Conservation (phyloP, 2,329 filamentous ascomycete genomes). For the Corinectria fuckeliana region DNA sequence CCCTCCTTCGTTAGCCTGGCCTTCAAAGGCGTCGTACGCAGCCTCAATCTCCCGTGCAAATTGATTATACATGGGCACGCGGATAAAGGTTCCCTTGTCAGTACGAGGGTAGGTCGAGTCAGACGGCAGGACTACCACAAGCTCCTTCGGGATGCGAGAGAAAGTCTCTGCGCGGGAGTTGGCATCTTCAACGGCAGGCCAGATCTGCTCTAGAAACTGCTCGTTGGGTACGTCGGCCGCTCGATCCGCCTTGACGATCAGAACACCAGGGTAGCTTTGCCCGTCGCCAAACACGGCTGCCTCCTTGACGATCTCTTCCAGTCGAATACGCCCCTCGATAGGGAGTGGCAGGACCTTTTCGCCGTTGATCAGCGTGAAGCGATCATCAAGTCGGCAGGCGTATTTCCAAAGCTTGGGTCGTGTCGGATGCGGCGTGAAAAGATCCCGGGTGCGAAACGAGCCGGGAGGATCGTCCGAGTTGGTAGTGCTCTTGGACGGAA, state of each 20-base stretch:
- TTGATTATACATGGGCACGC: constrained; percentile 53
- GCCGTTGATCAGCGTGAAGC: constrained; percentile 53
- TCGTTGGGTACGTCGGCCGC: constrained; percentile 49
- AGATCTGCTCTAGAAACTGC: constrained; percentile 55
- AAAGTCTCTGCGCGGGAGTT: constrained; percentile 60
- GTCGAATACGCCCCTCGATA: constrained; percentile 60
- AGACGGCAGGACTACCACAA: constrained; percentile 55
- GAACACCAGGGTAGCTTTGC: constrained; percentile 57
- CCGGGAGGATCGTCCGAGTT: constrained; percentile 51
- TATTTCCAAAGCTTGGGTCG: constrained; percentile 54
- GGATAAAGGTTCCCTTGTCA: constrained; percentile 62
- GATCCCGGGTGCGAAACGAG: constrained; percentile 53
- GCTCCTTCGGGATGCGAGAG: constrained; percentile 57
- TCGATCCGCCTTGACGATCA: constrained; percentile 58
- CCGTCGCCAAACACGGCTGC: constrained; percentile 64
- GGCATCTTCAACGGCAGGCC: constrained; percentile 56
- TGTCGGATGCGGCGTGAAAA: constrained; percentile 50
- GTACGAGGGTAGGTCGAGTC: constrained; percentile 55
- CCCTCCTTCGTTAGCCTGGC: constrained; percentile 4
- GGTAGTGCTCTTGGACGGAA: constrained; percentile 43
- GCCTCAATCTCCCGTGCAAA: constrained; percentile 54
- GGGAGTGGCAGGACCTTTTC: constrained; percentile 55
- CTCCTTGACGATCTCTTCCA: constrained; percentile 60
- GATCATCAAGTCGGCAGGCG: constrained; percentile 52
- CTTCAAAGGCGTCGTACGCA: constrained; percentile 40